Percentiles rank a stretch among this genome's conserved stretches.
Evolutionary conservation across 73 alveolate genomes (phyloP).

Genomic region (Tetrahymena elliotti): DNA sequence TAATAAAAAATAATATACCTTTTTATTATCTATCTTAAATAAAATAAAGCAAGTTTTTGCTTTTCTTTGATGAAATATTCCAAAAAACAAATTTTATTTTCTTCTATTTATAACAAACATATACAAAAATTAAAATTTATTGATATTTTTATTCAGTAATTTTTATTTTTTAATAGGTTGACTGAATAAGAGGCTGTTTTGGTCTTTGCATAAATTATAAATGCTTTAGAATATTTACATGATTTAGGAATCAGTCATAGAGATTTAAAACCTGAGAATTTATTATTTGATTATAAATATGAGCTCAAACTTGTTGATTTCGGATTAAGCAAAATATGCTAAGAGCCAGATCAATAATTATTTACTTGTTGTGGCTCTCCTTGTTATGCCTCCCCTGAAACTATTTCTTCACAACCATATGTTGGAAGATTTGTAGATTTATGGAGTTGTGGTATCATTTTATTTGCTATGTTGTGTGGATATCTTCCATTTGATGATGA

Average conservation of each 20-base stretch:
- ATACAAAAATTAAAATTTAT: too few relatives aligned
- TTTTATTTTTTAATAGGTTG: background rate
- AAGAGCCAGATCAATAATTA: slow-evolving; percentile 4
- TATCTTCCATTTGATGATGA: slow-evolving; percentile 75
- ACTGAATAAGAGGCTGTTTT: background rate
- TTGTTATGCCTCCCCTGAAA: slow-evolving; percentile 65
- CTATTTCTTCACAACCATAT: slow-evolving; percentile 60
- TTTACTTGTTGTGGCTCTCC: slow-evolving; percentile 66
- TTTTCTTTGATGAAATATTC: background rate
- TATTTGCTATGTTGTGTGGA: slow-evolving; percentile 71
- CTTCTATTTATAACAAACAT: too few relatives aligned
- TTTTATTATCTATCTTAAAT: too few relatives aligned
- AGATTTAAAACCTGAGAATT: slow-evolving; percentile 52
- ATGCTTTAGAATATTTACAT: slow-evolving; percentile 33
- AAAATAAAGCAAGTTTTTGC: background rate
- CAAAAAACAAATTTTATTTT: background rate
- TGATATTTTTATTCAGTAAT: background rate
- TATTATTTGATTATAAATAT: slow-evolving; percentile 7
- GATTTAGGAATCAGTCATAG: slow-evolving; percentile 29
- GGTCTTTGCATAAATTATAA: background rate
- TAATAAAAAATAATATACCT: background rate
- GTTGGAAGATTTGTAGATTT: slow-evolving; percentile 57
- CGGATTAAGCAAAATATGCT: slow-evolving; percentile 37
- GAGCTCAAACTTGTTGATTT: slow-evolving; percentile 44
- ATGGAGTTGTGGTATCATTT: slow-evolving; percentile 74